A percentile compares a stretch with the other conserved stretches of the same genome.
These are phyloP conservation scores for Penicillium decumbens DNA, from an alignment of 2,329 filamentous ascomycete genomes.

Conservation along the genomic window DNA sequence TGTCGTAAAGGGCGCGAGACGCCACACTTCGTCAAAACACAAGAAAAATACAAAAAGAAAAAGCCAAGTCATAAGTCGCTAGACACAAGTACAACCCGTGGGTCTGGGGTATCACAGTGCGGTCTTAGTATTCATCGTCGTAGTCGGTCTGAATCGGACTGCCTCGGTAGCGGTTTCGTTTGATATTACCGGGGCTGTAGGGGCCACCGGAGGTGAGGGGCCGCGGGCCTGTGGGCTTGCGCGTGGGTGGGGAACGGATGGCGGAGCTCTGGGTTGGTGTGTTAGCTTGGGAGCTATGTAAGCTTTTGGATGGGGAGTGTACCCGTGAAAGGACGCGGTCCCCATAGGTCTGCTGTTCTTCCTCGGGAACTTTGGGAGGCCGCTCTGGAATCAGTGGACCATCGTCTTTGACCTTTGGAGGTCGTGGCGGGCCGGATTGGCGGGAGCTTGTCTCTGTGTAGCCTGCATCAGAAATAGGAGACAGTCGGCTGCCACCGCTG, in stretches of 20 bases:
- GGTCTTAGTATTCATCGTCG: slow-evolving; percentile 32
- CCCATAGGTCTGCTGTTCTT: slow-evolving; percentile 34
- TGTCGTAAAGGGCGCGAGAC: slow-evolving; percentile 12
- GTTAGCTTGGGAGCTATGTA: slow-evolving; percentile 6
- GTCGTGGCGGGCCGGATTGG: slow-evolving; percentile 44
- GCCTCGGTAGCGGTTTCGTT: slow-evolving; percentile 37
- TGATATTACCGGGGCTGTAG: slow-evolving; percentile 35
- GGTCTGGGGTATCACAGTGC: slow-evolving; percentile 22
- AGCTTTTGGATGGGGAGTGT: slow-evolving; percentile 23
- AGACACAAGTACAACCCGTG: slow-evolving; percentile 16
- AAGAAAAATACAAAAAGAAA: slow-evolving; percentile 7
- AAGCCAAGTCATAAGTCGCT: slow-evolving; percentile 8
- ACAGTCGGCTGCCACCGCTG: slow-evolving; percentile 40
- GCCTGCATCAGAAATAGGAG: slow-evolving; percentile 46
- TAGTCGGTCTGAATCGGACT: slow-evolving; percentile 42
- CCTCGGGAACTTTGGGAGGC: slow-evolving; percentile 38
- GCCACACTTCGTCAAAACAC: slow-evolving; percentile 1
- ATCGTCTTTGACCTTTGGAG: slow-evolving; percentile 54
- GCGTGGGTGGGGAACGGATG: slow-evolving; percentile 34
- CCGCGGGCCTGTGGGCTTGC: slow-evolving; percentile 48
- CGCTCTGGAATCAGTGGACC: slow-evolving; percentile 56
- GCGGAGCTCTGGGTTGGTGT: slow-evolving; percentile 25
- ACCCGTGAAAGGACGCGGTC: slow-evolving; percentile 42
- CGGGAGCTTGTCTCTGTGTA: slow-evolving; percentile 43
- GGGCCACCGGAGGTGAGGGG: slow-evolving; percentile 39